phyloP scores from a whole-genome alignment of 371 early-diverging fungal species.

The Mucor irregularis region DNA sequence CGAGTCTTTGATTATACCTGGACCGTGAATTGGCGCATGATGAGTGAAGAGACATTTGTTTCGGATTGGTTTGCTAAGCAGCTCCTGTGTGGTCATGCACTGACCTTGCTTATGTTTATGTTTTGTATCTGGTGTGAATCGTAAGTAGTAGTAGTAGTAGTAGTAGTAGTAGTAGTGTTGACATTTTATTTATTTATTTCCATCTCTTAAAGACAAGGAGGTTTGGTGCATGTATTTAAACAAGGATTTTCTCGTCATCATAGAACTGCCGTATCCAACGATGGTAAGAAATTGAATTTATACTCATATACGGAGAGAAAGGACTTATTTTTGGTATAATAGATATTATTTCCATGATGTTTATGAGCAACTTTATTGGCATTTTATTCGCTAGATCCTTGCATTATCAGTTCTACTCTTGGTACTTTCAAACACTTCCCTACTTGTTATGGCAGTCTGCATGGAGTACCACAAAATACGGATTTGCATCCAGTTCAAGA shows the following conservation, averaged over 20 bases:
- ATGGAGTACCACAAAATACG: conserved; percentile 8
- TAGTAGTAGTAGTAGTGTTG: too few relatives aligned
- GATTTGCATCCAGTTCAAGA: conserved; percentile 13
- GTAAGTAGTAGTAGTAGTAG: too few relatives aligned
- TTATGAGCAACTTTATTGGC: conserved; percentile 85
- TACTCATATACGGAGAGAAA: background rate
- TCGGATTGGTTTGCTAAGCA: conserved; percentile 57
- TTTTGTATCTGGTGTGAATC: conserved; percentile 52
- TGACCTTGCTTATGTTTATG: conserved; percentile 38
- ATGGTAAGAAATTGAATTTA: conserved; percentile 28
- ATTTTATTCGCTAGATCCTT: conserved; percentile 85
- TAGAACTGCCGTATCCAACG: conserved; percentile 24
- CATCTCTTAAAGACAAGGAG: conserved; percentile 44
- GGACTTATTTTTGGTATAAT: conserved; percentile 18
- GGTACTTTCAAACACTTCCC: conserved; percentile 89
- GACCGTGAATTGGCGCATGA: conserved; percentile 95
- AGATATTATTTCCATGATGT: conserved; percentile 73
- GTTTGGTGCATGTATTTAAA: conserved; percentile 45
- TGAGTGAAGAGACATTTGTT: conserved; percentile 68
- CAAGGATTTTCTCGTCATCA: conserved; percentile 37
- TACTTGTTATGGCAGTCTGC: conserved; percentile 67
- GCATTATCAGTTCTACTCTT: conserved; percentile 95
- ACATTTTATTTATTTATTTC: background rate
- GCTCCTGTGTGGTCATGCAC: conserved; percentile 63
- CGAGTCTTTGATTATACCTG: conserved; percentile 85